These are phyloP conservation scores for Sporothrix humicola DNA, from an alignment of 2,329 filamentous ascomycete genomes.

Conservation along the genomic window DNA sequence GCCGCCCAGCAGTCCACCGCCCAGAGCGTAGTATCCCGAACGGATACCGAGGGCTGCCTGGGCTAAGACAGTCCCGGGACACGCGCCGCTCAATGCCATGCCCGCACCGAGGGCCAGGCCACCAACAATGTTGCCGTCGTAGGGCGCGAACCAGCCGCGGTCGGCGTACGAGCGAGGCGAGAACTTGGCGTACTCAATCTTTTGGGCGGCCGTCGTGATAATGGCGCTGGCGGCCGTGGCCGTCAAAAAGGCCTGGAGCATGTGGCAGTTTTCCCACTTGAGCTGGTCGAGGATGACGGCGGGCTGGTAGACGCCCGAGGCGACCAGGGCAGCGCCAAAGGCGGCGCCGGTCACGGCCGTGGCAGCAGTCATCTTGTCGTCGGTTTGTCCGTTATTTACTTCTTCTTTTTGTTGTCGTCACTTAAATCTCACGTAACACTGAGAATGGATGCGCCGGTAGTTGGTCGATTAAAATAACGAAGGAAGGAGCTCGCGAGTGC, in stretches of 20 bases:
- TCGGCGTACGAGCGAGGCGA: slow-evolving; percentile 58
- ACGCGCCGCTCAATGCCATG: slow-evolving; percentile 69
- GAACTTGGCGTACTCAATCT: slow-evolving; percentile 51
- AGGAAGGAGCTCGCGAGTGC: neutral
- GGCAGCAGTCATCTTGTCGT: slow-evolving; percentile 38
- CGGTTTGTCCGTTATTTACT: neutral
- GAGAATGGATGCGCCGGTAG: neutral
- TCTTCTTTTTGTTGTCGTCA: neutral
- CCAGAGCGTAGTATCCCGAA: slow-evolving; percentile 58
- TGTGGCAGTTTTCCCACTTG: slow-evolving; percentile 65
- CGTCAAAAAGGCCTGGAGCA: slow-evolving; percentile 68
- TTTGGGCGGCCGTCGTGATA: slow-evolving; percentile 54
- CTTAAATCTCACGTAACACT: neutral
- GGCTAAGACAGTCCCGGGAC: slow-evolving; percentile 68
- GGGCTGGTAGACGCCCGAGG: slow-evolving; percentile 65
- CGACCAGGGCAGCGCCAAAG: slow-evolving; percentile 67
- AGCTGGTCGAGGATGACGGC: slow-evolving; percentile 66
- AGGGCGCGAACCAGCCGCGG: slow-evolving; percentile 58
- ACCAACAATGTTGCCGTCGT: slow-evolving; percentile 70
- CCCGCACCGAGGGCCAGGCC: slow-evolving; percentile 67
- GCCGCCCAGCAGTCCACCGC: slow-evolving; percentile 62
- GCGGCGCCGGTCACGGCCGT: slow-evolving; percentile 57
- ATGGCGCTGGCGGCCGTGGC: slow-evolving; percentile 65
- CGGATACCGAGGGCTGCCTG: slow-evolving; percentile 62
- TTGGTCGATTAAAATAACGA: neutral